Conservation (phyloP, 2,329 filamentous ascomycete species). For the Lachnellula willkommii region DNA sequence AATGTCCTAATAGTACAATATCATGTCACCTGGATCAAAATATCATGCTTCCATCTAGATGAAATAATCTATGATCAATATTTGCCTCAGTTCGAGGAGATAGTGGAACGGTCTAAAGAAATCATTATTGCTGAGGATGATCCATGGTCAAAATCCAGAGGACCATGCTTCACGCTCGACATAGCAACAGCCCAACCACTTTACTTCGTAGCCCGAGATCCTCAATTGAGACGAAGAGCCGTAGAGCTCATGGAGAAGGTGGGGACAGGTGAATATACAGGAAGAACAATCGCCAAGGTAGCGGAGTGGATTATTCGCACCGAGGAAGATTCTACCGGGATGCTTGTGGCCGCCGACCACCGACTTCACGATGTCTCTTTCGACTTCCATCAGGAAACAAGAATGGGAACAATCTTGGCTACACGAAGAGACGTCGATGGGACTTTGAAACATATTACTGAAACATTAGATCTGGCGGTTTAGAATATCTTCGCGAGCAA, state of each 20-base stretch:
- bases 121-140: not conserved
- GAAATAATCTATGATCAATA: constrained; percentile 9
- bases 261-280: constrained; percentile 4
- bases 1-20: not conserved
- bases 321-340: not conserved
- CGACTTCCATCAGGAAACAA: constrained; percentile 5
- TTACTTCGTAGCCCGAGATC: constrained; percentile 6
- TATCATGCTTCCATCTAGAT: not conserved
- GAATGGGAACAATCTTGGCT: not conserved
- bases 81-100: not conserved
- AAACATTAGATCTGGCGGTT: not conserved
- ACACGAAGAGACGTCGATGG: not conserved
- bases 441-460: not conserved
- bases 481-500: too few species aligned
- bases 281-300: constrained; percentile 1
- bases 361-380: constrained; percentile 7
- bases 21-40: constrained; percentile 2
- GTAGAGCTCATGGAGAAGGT: constrained; percentile 8
- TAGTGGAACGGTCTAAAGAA: not conserved
- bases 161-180: constrained; percentile 6
- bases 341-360: not conserved
- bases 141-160: not conserved
- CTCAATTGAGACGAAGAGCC: not conserved
- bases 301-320: constrained; percentile 1
- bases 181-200: constrained; percentile 5